A percentile compares a stretch with the other conserved stretches of the same genome.
phyloP scores from a whole-genome alignment of 805 yeast species.

The Wickerhamomyces queroliae region DNA sequence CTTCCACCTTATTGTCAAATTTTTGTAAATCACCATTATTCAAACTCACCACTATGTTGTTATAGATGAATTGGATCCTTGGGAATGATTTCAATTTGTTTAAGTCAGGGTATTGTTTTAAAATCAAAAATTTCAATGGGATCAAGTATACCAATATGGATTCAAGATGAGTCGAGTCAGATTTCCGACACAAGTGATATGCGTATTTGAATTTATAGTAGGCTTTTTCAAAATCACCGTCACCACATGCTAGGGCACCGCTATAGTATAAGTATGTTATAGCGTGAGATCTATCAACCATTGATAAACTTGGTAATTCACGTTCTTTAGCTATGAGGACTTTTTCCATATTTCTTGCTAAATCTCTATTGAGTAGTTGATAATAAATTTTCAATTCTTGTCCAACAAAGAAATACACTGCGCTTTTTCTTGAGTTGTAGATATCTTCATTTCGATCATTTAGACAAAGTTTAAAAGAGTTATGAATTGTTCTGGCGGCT shows the following conservation, averaged over 20 bases:
- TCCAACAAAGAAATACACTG: slow-evolving; percentile 66
- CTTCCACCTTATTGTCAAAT: slow-evolving; percentile 40
- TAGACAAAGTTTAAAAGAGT: slow-evolving; percentile 69
- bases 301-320: slow-evolving; percentile 44
- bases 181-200: slow-evolving; percentile 8
- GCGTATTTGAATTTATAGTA: slow-evolving; percentile 49
- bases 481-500: slow-evolving; percentile 61
- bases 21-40: slow-evolving; percentile 47
- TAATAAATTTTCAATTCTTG: slow-evolving; percentile 67
- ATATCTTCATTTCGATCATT: slow-evolving; percentile 66
- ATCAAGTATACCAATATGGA: slow-evolving; percentile 51
- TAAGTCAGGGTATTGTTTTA: slow-evolving; percentile 40
- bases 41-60: slow-evolving; percentile 21
- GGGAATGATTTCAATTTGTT: slow-evolving; percentile 37
- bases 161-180: slow-evolving; percentile 19
- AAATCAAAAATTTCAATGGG: slow-evolving; percentile 54
- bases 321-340: slow-evolving; percentile 51
- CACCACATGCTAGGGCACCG: slow-evolving; percentile 62
- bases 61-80: slow-evolving; percentile 37
- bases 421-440: slow-evolving; percentile 45
- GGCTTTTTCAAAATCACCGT: slow-evolving; percentile 50
- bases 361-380: slow-evolving; percentile 57
- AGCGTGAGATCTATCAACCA: slow-evolving; percentile 43
- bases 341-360: slow-evolving; percentile 69
- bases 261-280: slow-evolving; percentile 64